phyloP scores from a whole-genome alignment of 2,329 filamentous ascomycete genomes.

The Verticillium nubilum region DNA sequence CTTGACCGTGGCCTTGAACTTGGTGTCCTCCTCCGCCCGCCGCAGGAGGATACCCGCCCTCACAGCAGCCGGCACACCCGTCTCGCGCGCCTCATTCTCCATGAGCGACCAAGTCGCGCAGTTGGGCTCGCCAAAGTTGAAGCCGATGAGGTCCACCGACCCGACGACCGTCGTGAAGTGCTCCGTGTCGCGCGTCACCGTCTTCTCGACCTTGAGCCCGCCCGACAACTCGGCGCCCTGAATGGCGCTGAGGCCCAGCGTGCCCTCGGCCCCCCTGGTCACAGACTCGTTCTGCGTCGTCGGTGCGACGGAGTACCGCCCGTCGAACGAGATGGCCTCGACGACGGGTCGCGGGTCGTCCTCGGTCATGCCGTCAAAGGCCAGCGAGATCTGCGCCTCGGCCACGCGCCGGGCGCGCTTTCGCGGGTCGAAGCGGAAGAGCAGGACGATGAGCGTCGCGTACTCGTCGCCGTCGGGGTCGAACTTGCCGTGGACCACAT shows the following conservation, averaged over 20 bases:
- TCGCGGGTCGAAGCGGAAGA: slow-evolving; percentile 18
- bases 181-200: slow-evolving; percentile 10
- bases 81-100: slow-evolving; percentile 17
- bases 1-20: slow-evolving; percentile 20
- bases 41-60: slow-evolving; percentile 17
- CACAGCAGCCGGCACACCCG: slow-evolving; percentile 15
- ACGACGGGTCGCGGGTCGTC: slow-evolving; percentile 4
- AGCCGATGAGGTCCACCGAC: slow-evolving; percentile 11
- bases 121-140: background rate
- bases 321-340: slow-evolving; percentile 13
- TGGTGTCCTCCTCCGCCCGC: slow-evolving; percentile 15
- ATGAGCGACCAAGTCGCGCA: slow-evolving; percentile 17
- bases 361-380: slow-evolving; percentile 11
- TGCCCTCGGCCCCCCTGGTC: slow-evolving; percentile 3
- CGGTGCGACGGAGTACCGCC: slow-evolving; percentile 6
- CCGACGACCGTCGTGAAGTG: slow-evolving; percentile 14
- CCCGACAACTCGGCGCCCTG: slow-evolving; percentile 11
- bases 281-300: slow-evolving; percentile 10
- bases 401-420: slow-evolving; percentile 16
- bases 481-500: slow-evolving; percentile 19
- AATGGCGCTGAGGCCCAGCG: slow-evolving; percentile 3
- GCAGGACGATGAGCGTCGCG: slow-evolving; percentile 17
- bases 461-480: slow-evolving; percentile 11
- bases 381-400: slow-evolving; percentile 14
- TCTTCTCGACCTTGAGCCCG: slow-evolving; percentile 14